Evolutionary conservation across 805 yeast species (phyloP), one percentile per base, ranked within the genome.

Genomic region (Nakazawaea peltata): DNA sequence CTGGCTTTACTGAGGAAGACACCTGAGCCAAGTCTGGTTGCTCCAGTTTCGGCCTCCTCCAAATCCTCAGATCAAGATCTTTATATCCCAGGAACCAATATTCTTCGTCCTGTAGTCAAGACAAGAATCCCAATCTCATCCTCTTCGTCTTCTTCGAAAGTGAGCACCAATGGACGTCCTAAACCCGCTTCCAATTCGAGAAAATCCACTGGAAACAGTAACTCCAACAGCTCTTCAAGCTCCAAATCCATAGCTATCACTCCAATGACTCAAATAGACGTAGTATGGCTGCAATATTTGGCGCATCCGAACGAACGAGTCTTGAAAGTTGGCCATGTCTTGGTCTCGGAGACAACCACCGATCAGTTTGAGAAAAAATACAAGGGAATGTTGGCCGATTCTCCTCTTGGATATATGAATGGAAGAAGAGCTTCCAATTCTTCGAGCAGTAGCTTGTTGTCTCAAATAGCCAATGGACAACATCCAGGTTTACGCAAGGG

Each of bases 221-320:
- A 31, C 14, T 14, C 36, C 7, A 34, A 41, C 36, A 16, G 17
- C 8, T 15, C 19, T 37, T 17, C 41, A 40, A 8, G 36, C 14
- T n/a, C 26, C n/a, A 33, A 19, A 10, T 8, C 23, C 7, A 7
- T 15, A 11, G 61, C 64, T 13, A 56, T 69, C 0, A 59, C 71
- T 0, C 70, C 78, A 7, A 51, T 71, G 55, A 62, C 71, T 1
- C 61, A 70, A 12, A 45, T 75, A 6, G 87, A 81, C 48, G 51
- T 67, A 27, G 71, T 75, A 13, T 81, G 85, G 81, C 62, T 63
- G 5, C 60, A 63, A 26, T 76, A 60, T 46, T 54, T 81, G 42
- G 58, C 54, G 16, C 72, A 69, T 46, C 55, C 65, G 1, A 76
- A 77, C 33, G 92, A 81, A 47, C 61, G 86, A 38, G 66, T 81